Conservation (phyloP, 2,329 filamentous ascomycete genomes). For the Hortaea sp. region DNA sequence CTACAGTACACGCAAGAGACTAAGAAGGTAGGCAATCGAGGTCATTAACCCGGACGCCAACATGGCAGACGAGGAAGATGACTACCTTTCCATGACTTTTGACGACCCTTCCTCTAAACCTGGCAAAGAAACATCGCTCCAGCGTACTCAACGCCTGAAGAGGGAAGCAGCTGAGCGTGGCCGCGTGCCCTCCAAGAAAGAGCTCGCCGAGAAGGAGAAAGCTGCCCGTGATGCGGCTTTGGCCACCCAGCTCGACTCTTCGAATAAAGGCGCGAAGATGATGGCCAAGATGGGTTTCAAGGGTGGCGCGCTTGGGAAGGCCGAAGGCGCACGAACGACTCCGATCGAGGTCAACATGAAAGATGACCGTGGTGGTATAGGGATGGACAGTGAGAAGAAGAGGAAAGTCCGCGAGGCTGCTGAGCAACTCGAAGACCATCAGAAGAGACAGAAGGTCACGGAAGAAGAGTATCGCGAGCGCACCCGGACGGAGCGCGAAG, state of each 20-base stretch:
- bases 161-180: slow-evolving; percentile 53
- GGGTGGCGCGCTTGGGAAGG: slow-evolving; percentile 63
- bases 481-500: slow-evolving; percentile 59
- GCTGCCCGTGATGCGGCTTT: slow-evolving; percentile 66
- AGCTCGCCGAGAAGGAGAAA: slow-evolving; percentile 65
- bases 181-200: slow-evolving; percentile 65
- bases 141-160: slow-evolving; percentile 46
- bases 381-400: slow-evolving; percentile 74
- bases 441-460: slow-evolving; percentile 54
- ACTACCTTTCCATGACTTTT: slow-evolving; percentile 97
- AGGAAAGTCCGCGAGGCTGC: slow-evolving; percentile 52
- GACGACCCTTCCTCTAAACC: slow-evolving; percentile 46
- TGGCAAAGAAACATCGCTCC: slow-evolving; percentile 51
- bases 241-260: slow-evolving; percentile 56
- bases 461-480: slow-evolving; percentile 65
- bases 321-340: slow-evolving; percentile 47
- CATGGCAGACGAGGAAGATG: slow-evolving; percentile 62
- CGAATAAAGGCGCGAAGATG: slow-evolving; percentile 86
- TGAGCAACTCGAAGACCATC: slow-evolving; percentile 35
- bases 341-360: slow-evolving; percentile 70
- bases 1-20: no score
- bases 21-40: no score
- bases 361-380: slow-evolving; percentile 72
- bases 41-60: neutral
- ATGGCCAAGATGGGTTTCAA: slow-evolving; percentile 94